phyloP scores from a whole-genome alignment of 2,329 filamentous ascomycete genomes.

The Botrytis tulipae region DNA sequence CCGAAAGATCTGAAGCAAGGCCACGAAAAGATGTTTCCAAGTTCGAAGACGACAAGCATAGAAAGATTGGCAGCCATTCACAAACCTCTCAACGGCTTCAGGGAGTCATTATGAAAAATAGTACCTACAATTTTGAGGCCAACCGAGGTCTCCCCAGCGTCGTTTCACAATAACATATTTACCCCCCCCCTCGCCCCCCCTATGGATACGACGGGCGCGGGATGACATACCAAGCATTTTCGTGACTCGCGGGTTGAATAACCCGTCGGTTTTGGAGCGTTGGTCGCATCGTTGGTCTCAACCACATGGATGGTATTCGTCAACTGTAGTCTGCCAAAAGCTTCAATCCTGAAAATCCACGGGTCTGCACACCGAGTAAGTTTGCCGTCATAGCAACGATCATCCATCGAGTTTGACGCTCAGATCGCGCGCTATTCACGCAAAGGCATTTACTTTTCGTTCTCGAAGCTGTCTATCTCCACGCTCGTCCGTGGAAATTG shows the following conservation, averaged over 20 bases:
- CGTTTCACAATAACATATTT: constrained; percentile 30
- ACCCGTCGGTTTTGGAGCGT: background rate
- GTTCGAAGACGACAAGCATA: background rate
- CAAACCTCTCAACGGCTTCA: background rate
- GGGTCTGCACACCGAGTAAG: constrained; percentile 10
- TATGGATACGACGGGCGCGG: background rate
- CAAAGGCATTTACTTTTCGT: constrained; percentile 10
- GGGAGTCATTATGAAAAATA: background rate
- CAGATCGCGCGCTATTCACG: constrained; percentile 12
- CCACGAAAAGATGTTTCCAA: constrained; percentile 1
- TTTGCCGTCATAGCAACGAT: constrained; percentile 15
- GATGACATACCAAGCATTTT: background rate
- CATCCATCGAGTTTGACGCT: background rate
- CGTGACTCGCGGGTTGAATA: constrained; percentile 12
- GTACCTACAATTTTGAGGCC: constrained; percentile 26
- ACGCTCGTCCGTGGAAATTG: background rate
- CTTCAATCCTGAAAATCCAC: background rate
- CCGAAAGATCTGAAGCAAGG: constrained; percentile 9
- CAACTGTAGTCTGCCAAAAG: background rate
- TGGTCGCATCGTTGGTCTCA: background rate
- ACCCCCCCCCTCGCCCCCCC: background rate
- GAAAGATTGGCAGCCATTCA: background rate
- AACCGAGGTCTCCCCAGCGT: constrained; percentile 32
- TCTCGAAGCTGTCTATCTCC: constrained; percentile 15
- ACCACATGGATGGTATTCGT: constrained; percentile 1